Percentiles rank a stretch among this genome's conserved stretches.
Evolutionary conservation across 345 rosid species (phyloP).

Genomic region (Mangifera indica): DNA sequence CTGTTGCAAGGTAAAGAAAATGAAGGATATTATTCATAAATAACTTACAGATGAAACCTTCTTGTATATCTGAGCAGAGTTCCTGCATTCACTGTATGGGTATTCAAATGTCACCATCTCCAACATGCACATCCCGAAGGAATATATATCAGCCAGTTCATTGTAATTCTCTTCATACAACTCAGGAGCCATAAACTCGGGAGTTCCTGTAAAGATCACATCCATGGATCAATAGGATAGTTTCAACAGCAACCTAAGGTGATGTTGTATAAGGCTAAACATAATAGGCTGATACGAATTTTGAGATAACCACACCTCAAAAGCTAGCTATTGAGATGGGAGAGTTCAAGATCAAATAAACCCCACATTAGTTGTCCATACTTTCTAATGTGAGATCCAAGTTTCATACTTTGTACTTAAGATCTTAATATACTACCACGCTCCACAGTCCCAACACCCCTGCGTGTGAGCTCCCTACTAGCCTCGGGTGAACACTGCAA

Average conservation of each 20-base stretch:
- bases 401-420: no score
- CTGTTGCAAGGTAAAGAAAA: constrained; percentile 14
- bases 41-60: constrained; percentile 77
- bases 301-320: no score
- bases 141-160: constrained; percentile 75
- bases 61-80: constrained; percentile 87
- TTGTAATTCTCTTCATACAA: constrained; percentile 78
- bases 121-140: constrained; percentile 88
- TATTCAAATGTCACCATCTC: constrained; percentile 87
- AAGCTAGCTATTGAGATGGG: no score
- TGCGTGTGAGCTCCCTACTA: no score
- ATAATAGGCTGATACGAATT: no score
- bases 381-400: no score
- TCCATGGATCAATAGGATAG: constrained; percentile 4
- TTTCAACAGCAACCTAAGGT: constrained; percentile 8
- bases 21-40: not conserved
- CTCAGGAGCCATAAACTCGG: constrained; percentile 95
- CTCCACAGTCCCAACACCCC: no score
- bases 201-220: constrained; percentile 53
- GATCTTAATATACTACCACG: no score
- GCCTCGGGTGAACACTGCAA: no score
- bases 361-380: no score
- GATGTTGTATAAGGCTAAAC: not conserved
- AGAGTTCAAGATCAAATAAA: no score
- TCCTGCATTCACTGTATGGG: constrained; percentile 78